Evolutionary conservation across 2,329 filamentous ascomycete genomes (phyloP), one percentile per base, ranked within the genome.

Genomic region (Penicillium sp.): DNA sequence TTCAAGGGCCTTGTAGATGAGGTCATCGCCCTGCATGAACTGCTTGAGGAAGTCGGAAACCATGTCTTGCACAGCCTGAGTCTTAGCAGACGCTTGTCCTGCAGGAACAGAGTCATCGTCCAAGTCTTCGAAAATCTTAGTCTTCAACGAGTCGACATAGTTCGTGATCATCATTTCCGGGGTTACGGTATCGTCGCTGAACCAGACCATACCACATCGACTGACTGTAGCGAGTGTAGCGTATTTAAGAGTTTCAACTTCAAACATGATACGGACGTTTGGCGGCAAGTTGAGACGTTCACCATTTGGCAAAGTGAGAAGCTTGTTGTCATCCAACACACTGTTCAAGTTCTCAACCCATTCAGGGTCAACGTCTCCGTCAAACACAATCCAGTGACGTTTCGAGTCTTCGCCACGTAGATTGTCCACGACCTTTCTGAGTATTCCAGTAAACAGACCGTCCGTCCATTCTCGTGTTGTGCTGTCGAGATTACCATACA

Each of bases 151-250:
- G 59, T 94, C 85, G 52, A 99, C 83, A 67, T 99, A 97, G 74
- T 97, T 90, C 61, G 85, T 81, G 42, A 97, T 88, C 85, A 97
- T 89, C 89, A 99, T 96, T 63, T 83, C 83, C 1, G 93, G 84
- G 30, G 91, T 93, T 42, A 99, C 93, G 26, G 92, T 97, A 68
- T 99, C 95, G 66, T 97, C 93, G 70, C 91, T 99, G 77, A 97
- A 99, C 94, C 94, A 99, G 14, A 99, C 95, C 94, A 99, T 99
- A 81, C 94, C 94, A 72, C 94, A 99, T 77, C 94, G 91, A 86
- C 90, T 95, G 68, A 99, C 94, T n/a, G 94, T 99, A 56, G 94
- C 94, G 46, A 99, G 83, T 0, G 94, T 99, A 38, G 94, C 94
- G 70, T 99, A 99, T 70, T 95, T 96, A 59, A 99, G 81, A 3